Conservation (phyloP, 2,329 filamentous ascomycete genomes). For the Diaporthe caulivora region DNA sequence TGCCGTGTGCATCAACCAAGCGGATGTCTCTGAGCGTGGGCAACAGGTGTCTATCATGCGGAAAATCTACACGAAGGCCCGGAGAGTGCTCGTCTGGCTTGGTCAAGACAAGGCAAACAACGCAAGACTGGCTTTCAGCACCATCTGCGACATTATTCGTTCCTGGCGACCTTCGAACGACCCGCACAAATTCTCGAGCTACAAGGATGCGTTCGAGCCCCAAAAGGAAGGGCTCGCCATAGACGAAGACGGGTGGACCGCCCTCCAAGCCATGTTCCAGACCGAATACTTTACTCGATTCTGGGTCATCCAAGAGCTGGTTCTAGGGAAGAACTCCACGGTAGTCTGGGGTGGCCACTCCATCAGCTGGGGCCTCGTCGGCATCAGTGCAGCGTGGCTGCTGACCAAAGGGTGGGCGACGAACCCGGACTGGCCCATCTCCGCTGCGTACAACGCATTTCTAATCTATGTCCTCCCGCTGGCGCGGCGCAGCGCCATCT, state of each 20-base stretch:
- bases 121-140: conserved; percentile 29
- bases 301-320: conserved; percentile 41
- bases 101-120: conserved; percentile 25
- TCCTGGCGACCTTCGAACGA: conserved; percentile 35
- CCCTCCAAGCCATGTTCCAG: conserved; percentile 37
- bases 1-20: conserved; percentile 34
- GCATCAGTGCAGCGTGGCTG: conserved; percentile 39
- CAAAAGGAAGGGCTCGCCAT: conserved; percentile 13
- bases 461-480: conserved; percentile 39
- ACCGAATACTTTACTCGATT: conserved; percentile 38
- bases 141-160: conserved; percentile 36
- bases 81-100: conserved; percentile 24
- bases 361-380: conserved; percentile 39
- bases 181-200: conserved; percentile 32
- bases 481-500: conserved; percentile 35
- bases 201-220: conserved; percentile 32
- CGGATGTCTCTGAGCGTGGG: conserved; percentile 20
- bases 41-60: conserved; percentile 32
- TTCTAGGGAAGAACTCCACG: conserved; percentile 34
- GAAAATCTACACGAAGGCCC: conserved; percentile 18
- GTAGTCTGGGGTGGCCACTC: conserved; percentile 38
- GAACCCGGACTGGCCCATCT: conserved; percentile 30
- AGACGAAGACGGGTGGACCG: conserved; percentile 34
- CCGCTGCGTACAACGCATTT: conserved; percentile 40
- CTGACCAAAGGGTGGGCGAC: conserved; percentile 39